Evolutionary conservation across 2,329 filamentous ascomycete species (phyloP).

Genomic region (Aspergillus piperis): DNA sequence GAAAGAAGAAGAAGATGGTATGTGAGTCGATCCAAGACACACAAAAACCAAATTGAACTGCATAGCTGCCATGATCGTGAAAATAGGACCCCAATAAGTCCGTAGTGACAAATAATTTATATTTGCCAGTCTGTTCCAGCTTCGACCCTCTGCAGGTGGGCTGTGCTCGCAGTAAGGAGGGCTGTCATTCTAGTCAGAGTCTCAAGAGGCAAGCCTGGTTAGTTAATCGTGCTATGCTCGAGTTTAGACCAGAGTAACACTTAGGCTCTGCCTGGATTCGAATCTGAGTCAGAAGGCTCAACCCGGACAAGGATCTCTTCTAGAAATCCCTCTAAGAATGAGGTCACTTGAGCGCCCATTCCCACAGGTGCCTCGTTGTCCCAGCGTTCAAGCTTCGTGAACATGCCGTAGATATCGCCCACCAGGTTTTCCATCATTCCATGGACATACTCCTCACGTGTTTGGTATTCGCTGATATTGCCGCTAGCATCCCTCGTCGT

Average conservation of each 20-base stretch:
- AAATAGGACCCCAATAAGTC: not conserved
- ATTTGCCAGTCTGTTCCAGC: not conserved
- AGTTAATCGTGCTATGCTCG: not conserved
- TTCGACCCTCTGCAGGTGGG: not conserved
- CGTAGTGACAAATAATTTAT: not conserved
- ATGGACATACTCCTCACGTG: slow-evolving; percentile 73
- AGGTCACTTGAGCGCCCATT: slow-evolving; percentile 87
- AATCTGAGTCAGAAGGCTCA: slow-evolving; percentile 63
- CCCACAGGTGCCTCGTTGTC: slow-evolving; percentile 85
- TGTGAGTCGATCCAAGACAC: not conserved
- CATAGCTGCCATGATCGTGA: not conserved
- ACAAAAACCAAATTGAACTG: not conserved
- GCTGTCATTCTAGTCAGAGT: not conserved
- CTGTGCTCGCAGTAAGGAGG: not conserved
- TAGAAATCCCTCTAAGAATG: slow-evolving; percentile 85
- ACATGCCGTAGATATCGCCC: slow-evolving; percentile 77
- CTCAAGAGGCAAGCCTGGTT: not conserved
- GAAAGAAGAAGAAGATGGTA: not conserved
- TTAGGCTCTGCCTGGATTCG: not conserved
- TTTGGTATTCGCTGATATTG: slow-evolving; percentile 52
- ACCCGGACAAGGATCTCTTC: slow-evolving; percentile 93
- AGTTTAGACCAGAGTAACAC: not conserved
- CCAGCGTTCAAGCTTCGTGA: slow-evolving; percentile 85
- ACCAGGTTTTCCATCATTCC: slow-evolving; percentile 81
- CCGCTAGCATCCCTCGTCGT: slow-evolving; percentile 56